Conservation (phyloP, 2,329 filamentous ascomycete genomes). For the Neofusicoccum umdonicola region DNA sequence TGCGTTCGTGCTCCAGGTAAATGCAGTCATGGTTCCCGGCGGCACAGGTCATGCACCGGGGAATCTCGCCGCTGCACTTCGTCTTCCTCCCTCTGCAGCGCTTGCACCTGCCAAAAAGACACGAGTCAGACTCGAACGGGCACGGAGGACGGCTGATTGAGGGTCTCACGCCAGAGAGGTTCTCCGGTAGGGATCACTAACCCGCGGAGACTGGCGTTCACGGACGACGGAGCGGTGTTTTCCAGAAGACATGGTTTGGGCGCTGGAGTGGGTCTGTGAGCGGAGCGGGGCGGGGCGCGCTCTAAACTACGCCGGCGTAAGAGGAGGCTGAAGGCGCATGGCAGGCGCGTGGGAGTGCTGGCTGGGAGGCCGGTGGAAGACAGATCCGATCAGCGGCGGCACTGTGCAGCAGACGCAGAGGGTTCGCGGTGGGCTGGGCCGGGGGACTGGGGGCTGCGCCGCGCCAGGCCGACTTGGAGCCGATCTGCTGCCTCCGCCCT, state of each 20-base stretch:
- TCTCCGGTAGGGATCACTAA: slow-evolving; percentile 11
- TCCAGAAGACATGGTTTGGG: slow-evolving; percentile 7
- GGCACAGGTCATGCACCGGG: slow-evolving; percentile 22
- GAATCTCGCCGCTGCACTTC: slow-evolving; percentile 22
- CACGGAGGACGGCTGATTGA: background rate
- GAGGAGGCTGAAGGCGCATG: background rate
- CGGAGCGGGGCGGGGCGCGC: background rate
- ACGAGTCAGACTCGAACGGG: background rate
- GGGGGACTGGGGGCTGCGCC: too few species aligned
- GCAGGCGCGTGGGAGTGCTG: background rate
- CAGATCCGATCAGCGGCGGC: slow-evolving; percentile 5
- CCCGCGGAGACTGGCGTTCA: slow-evolving; percentile 26
- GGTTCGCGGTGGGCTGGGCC: too few species aligned
- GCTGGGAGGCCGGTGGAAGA: background rate
- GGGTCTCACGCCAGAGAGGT: slow-evolving; percentile 16
- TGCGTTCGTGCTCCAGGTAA: slow-evolving; percentile 23
- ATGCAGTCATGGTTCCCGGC: slow-evolving; percentile 19
- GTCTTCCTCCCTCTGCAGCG: slow-evolving; percentile 25
- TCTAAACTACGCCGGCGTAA: slow-evolving; percentile 1
- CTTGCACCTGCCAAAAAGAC: slow-evolving; percentile 21
- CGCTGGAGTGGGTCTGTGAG: background rate
- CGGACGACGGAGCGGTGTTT: slow-evolving; percentile 1
- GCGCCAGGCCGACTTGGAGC: too few species aligned
- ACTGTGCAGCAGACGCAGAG: background rate
- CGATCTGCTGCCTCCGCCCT: too few species aligned